Evolutionary conservation across 257 asterid genomes (phyloP).

Genomic region (Lycium ferocissimum): DNA sequence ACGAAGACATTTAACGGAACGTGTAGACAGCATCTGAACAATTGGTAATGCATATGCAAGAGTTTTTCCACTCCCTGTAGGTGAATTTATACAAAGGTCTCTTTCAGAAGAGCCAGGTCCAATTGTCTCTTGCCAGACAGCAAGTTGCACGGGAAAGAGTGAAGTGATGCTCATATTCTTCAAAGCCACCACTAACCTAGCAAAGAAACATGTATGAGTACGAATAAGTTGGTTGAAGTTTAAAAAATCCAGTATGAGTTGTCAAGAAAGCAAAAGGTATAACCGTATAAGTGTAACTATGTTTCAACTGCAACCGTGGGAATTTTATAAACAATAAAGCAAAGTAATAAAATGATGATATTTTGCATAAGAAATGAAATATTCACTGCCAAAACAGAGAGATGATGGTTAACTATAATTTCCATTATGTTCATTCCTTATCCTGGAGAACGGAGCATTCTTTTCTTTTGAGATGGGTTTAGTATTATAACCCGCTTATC

Average conservation of each 20-base stretch:
- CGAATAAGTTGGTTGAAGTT: slow-evolving; percentile 4
- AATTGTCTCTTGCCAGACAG: slow-evolving; percentile 90
- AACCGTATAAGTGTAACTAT: background rate
- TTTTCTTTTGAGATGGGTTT: background rate
- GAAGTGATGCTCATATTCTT: slow-evolving; percentile 65
- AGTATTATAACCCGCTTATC: background rate
- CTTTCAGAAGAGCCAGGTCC: slow-evolving; percentile 89
- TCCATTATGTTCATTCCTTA: background rate
- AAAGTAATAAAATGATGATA: background rate
- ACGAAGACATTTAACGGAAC: slow-evolving; percentile 72
- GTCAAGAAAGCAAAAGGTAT: slow-evolving; percentile 1
- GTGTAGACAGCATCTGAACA: slow-evolving; percentile 72
- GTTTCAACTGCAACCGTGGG: background rate
- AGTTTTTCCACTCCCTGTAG: slow-evolving; percentile 96
- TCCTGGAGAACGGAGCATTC: background rate
- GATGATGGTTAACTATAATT: slow-evolving; percentile 12
- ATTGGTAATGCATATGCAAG: slow-evolving; percentile 90
- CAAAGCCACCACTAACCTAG: slow-evolving; percentile 73
- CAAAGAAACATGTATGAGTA: slow-evolving; percentile 28
- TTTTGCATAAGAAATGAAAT: background rate
- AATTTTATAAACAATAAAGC: background rate
- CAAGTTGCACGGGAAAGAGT: slow-evolving; percentile 86
- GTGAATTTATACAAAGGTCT: slow-evolving; percentile 86
- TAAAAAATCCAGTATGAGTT: background rate
- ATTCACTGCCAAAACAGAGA: background rate